phyloP scores from a whole-genome alignment of 768 basidiomycete species.

The Boletus rubescentipes region DNA sequence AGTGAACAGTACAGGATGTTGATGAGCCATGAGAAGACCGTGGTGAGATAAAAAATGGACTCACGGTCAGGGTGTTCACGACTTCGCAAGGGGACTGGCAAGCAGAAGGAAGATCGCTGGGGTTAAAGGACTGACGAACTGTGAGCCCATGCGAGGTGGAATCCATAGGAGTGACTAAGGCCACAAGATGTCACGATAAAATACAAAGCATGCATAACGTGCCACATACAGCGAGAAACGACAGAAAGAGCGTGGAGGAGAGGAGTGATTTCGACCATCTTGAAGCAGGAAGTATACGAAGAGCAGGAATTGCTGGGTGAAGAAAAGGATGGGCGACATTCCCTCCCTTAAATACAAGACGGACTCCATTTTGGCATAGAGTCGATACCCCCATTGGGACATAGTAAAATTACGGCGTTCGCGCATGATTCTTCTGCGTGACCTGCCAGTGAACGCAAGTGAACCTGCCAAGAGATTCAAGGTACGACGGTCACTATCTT shows the following conservation, averaged over 20 bases:
- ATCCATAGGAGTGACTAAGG: not conserved
- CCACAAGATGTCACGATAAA: not conserved
- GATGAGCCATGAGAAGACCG: too few relatives aligned
- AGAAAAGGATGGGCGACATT: too few relatives aligned
- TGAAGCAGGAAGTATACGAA: not conserved
- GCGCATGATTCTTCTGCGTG: not conserved
- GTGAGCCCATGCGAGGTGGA: constrained; percentile 10
- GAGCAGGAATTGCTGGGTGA: not conserved
- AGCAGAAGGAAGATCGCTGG: constrained; percentile 10
- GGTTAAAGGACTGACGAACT: constrained; percentile 18
- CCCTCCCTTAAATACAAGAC: constrained; percentile 2
- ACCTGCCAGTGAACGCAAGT: constrained; percentile 1
- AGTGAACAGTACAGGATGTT: not conserved
- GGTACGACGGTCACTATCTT: too few relatives aligned
- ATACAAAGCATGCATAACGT: not conserved
- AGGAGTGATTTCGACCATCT: constrained; percentile 24
- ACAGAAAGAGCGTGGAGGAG: constrained; percentile 13
- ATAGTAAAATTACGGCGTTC: not conserved
- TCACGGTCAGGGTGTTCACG: constrained; percentile 18
- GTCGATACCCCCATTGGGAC: not conserved
- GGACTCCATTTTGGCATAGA: not conserved
- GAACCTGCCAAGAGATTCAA: not conserved
- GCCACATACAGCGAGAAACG: constrained; percentile 13
- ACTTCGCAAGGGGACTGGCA: constrained; percentile 25
- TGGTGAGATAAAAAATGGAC: not conserved